Evolutionary conservation across 176 grass and related monocot species (phyloP), one percentile per base, ranked within the genome.

Genomic region (Oropetium thomaeum): DNA sequence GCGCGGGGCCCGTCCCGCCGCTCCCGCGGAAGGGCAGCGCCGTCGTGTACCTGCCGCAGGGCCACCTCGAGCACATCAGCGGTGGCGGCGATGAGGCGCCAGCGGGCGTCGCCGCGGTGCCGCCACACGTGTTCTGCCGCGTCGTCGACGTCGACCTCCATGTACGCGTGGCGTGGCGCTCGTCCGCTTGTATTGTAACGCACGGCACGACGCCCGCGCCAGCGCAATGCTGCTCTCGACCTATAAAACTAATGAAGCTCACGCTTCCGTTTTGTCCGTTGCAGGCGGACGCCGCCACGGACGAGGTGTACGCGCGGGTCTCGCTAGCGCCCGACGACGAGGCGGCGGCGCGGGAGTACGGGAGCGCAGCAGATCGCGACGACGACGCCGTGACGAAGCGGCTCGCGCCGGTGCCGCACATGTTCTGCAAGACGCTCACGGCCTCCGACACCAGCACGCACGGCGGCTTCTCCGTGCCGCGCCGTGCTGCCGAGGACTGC

Each of bases 371-470:
- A n/a, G n/a, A n/a, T 5, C 79, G 81, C 44, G 85, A 55, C 28
- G 85, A 65, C 30, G 87, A 81, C 16, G 62, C 10, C 33, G 38
- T 53, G 57, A 90, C 47, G 57, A 90, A 26, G 76, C 82, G 69
- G 69, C 70, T 65, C n/a, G 76, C 85, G 0, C 73, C 81, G 65
- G 87, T 88, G 12, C 88, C 90, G 31, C 93, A 97, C 53, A 97
- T 97, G 93, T 97, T 97, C 84, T 97, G 93, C 85, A 93, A 97
- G 87, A 97, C 90, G 42, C 83, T 97, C 39, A 93, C 90, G 13
- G 93, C 93, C 4, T 97, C 93, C 15, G 93, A 97, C 80, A 97
- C 90, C 51, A 93, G 93, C 79, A 97, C 88, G 54, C 90, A 97
- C 78, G 93, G 88, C 23, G 93, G 93, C 12, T 97, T 97, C 88